phyloP scores from a whole-genome alignment of 1,284 basidiomycete genomes.

The Polyporus tsugae region DNA sequence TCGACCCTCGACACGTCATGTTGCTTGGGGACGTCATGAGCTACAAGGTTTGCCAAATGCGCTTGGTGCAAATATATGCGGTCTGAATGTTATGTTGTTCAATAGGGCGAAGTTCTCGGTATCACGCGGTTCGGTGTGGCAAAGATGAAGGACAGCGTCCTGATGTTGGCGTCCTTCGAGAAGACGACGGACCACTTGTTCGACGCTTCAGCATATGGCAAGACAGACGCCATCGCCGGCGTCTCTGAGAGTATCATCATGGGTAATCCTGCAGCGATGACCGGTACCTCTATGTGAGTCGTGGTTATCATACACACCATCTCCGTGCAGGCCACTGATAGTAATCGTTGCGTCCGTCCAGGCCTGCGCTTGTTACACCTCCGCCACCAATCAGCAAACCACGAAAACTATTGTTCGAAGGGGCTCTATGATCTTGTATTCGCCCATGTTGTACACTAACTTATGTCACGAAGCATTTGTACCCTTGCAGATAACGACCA shows the following conservation, averaged over 20 bases:
- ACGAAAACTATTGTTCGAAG: constrained; percentile 64
- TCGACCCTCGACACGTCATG: constrained; percentile 99
- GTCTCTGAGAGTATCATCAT: constrained; percentile 99
- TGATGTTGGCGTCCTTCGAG: constrained; percentile 99
- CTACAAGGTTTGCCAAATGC: constrained; percentile 78
- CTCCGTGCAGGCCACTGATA: not conserved
- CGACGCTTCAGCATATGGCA: constrained; percentile 96
- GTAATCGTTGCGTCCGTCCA: constrained; percentile 34
- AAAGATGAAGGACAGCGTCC: constrained; percentile 99
- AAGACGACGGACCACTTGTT: constrained; percentile 99
- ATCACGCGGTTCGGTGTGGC: constrained; percentile 99
- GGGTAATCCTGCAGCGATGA: constrained; percentile 96
- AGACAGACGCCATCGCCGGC: constrained; percentile 94
- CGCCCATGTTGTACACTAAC: constrained; percentile 28
- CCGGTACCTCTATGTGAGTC: constrained; percentile 92
- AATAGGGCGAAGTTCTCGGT: constrained; percentile 95
- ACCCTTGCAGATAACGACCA: constrained; percentile 1
- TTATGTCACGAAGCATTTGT: constrained; percentile 8
- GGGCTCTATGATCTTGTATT: constrained; percentile 48
- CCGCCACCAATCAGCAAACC: constrained; percentile 61
- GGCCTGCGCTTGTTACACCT: constrained; percentile 65
- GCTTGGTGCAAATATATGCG: not conserved
- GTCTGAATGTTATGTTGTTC: not conserved
- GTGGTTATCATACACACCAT: not conserved
- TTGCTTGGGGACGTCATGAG: constrained; percentile 98